Conservation (phyloP, 2,329 filamentous ascomycete species). For the Colletotrichum spaethianum region DNA sequence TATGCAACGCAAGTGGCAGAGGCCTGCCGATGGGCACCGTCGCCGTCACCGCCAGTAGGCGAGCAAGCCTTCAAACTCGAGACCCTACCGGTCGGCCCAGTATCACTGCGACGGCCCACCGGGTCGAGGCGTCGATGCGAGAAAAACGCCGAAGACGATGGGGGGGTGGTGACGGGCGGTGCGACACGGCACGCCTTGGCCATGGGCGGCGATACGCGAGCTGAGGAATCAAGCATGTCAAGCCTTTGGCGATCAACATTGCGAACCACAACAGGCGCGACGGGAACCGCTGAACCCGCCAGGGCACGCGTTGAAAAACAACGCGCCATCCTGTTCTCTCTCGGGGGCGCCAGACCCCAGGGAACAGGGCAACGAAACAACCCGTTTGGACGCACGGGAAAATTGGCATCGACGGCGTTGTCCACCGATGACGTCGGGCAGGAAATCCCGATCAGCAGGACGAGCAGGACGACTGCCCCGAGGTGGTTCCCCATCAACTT, state of each 20-base stretch:
- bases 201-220: background rate
- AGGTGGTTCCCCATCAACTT: conserved; percentile 37
- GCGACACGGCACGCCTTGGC: no score
- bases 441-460: conserved; percentile 26
- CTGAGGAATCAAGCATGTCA: conserved; percentile 11
- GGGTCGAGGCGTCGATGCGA: background rate
- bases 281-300: background rate
- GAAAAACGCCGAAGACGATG: background rate
- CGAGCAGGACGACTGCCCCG: background rate
- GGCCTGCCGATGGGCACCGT: no score
- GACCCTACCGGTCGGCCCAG: background rate
- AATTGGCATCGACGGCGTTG: conserved; percentile 20
- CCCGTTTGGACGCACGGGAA: background rate
- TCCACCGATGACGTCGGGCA: conserved; percentile 34
- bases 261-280: background rate
- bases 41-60: background rate
- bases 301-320: background rate
- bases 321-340: background rate
- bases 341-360: background rate
- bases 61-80: background rate
- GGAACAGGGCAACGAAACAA: background rate
- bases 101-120: background rate
- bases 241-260: conserved; percentile 7
- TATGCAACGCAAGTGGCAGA: background rate
- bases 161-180: background rate